Conservation (phyloP, 352 stramenopile genomes). For the Phytophthora colocasiae region DNA sequence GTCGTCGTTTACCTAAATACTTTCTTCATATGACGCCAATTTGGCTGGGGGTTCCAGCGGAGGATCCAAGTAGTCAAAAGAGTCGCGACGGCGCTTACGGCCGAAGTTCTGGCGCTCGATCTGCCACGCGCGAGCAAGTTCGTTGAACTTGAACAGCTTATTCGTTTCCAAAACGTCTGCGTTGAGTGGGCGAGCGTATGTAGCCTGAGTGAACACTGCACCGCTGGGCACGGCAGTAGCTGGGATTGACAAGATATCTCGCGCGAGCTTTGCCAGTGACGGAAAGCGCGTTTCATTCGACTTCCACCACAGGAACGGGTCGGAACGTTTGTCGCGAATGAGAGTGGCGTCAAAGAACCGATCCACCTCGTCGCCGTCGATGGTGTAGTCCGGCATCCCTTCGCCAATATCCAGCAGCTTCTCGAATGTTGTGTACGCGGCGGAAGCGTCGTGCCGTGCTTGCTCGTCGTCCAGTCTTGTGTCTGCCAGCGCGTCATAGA, state of each 20-base stretch:
- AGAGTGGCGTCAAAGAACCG: conserved; percentile 86
- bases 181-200: conserved; percentile 66
- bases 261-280: conserved; percentile 71
- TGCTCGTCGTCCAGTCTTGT: conserved; percentile 62
- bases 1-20: conserved; percentile 76
- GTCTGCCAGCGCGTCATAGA: conserved; percentile 71
- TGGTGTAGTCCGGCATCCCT: conserved; percentile 78
- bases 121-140: conserved; percentile 79
- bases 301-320: conserved; percentile 86
- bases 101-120: conserved; percentile 81
- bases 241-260: conserved; percentile 78
- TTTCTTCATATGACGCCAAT: conserved; percentile 86
- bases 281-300: conserved; percentile 85
- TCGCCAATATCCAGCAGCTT: conserved; percentile 85
- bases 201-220: conserved; percentile 75
- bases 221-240: conserved; percentile 73
- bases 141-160: conserved; percentile 81
- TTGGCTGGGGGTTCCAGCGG: conserved; percentile 64
- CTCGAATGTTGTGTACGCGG: conserved; percentile 83
- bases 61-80: conserved; percentile 78
- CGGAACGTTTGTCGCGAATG: conserved; percentile 81
- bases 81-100: conserved; percentile 76
- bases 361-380: conserved; percentile 81
- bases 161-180: conserved; percentile 64
- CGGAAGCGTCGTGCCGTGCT: conserved; percentile 62